Evolutionary conservation across 371 early-diverging fungal genomes (phyloP).

Genomic region (Actinomortierella wolfii): DNA sequence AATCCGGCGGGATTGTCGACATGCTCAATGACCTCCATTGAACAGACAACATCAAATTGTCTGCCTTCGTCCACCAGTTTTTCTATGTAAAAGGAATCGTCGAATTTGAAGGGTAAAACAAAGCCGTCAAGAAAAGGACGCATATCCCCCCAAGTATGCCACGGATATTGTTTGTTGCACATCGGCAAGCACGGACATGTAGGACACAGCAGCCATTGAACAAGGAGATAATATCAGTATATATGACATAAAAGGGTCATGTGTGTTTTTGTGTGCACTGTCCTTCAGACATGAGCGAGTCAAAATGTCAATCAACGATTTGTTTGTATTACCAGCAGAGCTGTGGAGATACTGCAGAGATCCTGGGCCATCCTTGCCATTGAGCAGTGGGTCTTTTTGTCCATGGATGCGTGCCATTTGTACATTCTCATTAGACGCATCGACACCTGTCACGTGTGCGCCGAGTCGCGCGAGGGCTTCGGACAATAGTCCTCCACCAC

Average conservation of each 20-base stretch:
- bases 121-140: neutral
- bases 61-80: constrained; percentile 57
- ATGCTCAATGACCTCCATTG: constrained; percentile 94
- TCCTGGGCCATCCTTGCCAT: constrained; percentile 50
- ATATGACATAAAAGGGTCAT: no score
- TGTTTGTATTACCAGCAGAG: constrained; percentile 65
- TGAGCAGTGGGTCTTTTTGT: constrained; percentile 62
- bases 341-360: constrained; percentile 68
- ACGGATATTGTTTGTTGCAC: no score
- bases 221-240: no score
- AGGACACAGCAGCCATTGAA: no score
- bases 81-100: constrained; percentile 47
- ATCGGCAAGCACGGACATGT: no score
- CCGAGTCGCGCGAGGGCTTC: constrained; percentile 90
- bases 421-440: constrained; percentile 86
- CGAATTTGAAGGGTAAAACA: neutral
- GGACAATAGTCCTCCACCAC: constrained; percentile 92
- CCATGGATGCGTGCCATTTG: constrained; percentile 81
- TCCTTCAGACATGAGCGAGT: no score
- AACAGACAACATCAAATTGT: constrained; percentile 82
- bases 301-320: no score
- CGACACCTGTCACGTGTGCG: constrained; percentile 79
- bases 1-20: constrained; percentile 80
- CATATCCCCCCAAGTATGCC: no score
- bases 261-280: no score